Percentiles rank a stretch among this genome's conserved stretches.
Conservation (phyloP, 2,329 filamentous ascomycete species). For the Stachybotrys echinatus region DNA sequence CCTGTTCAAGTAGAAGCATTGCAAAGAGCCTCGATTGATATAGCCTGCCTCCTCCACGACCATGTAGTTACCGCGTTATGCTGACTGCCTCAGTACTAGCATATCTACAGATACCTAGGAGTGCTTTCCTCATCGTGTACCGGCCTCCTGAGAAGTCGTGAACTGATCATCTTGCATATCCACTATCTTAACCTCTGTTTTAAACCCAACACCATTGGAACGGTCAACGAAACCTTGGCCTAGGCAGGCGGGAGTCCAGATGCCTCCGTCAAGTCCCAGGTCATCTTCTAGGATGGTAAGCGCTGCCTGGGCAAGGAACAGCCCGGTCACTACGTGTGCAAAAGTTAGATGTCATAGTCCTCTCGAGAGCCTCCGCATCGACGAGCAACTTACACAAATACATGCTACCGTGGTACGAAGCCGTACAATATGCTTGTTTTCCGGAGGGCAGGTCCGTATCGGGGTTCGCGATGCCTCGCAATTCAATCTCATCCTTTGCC, state of each 20-base stretch:
- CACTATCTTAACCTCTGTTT: constrained; percentile 49
- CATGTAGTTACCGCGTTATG: too few relatives aligned
- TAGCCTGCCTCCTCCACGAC: too few relatives aligned
- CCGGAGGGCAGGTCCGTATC: constrained; percentile 38
- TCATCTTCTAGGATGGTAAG: constrained; percentile 60
- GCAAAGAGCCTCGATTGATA: too few relatives aligned
- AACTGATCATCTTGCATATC: constrained; percentile 8
- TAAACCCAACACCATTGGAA: constrained; percentile 55
- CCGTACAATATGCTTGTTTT: constrained; percentile 50
- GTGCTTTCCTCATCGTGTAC: too few relatives aligned
- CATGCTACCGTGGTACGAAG: constrained; percentile 53
- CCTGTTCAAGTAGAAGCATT: too few relatives aligned
- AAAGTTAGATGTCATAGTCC: constrained; percentile 6
- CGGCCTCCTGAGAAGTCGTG: too few relatives aligned
- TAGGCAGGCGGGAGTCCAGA: constrained; percentile 67
- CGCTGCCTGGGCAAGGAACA: constrained; percentile 60
- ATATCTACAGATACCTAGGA: too few relatives aligned
- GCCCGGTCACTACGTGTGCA: constrained; percentile 51
- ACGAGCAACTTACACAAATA: constrained; percentile 53
- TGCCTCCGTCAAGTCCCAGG: constrained; percentile 55
- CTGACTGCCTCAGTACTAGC: too few relatives aligned
- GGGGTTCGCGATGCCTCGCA: constrained; percentile 58
- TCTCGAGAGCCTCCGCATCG: constrained; percentile 3
- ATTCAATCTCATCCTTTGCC: constrained; percentile 56
- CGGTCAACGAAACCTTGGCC: constrained; percentile 63